phyloP scores from a whole-genome alignment of 768 basidiomycete species.

The Naematelia encephala region DNA sequence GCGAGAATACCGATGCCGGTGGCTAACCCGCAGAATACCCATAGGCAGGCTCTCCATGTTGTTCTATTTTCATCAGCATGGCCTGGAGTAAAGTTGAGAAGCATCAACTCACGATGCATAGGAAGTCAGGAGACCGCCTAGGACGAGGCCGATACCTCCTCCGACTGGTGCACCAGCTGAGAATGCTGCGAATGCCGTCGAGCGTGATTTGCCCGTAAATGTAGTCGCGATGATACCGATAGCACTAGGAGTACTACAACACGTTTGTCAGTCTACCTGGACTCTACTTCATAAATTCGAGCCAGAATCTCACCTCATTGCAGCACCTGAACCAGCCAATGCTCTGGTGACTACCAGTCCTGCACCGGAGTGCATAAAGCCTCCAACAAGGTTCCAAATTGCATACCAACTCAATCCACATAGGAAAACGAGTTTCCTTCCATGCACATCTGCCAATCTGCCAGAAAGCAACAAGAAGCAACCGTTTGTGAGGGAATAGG shows the following conservation, averaged over 20 bases:
- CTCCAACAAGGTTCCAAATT: constrained; percentile 57
- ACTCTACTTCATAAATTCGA: not conserved
- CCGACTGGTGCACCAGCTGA: constrained; percentile 82
- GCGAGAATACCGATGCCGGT: constrained; percentile 59
- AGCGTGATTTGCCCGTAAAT: constrained; percentile 68
- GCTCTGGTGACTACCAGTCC: constrained; percentile 70
- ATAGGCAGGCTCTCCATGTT: constrained; percentile 67
- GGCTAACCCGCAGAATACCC: constrained; percentile 61
- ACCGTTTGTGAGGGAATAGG: constrained; percentile 45
- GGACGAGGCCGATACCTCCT: constrained; percentile 63
- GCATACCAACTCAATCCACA: constrained; percentile 60
- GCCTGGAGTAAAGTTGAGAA: not conserved
- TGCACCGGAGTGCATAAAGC: constrained; percentile 54
- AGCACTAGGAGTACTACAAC: constrained; percentile 38
- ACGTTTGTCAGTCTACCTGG: not conserved
- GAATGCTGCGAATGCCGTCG: constrained; percentile 77
- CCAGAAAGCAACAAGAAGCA: constrained; percentile 44
- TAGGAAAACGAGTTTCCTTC: constrained; percentile 68
- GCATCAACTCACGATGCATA: constrained; percentile 50
- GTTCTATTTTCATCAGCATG: not conserved
- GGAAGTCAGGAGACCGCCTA: constrained; percentile 73
- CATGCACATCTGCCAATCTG: constrained; percentile 54
- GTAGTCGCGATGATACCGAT: constrained; percentile 76
- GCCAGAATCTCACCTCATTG: constrained; percentile 56
- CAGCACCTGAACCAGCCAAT: constrained; percentile 74